A percentile compares a stretch with the other conserved stretches of the same genome.
Conservation (phyloP, 2,329 filamentous ascomycete genomes). For the Proliferodiscus dingleyae region DNA sequence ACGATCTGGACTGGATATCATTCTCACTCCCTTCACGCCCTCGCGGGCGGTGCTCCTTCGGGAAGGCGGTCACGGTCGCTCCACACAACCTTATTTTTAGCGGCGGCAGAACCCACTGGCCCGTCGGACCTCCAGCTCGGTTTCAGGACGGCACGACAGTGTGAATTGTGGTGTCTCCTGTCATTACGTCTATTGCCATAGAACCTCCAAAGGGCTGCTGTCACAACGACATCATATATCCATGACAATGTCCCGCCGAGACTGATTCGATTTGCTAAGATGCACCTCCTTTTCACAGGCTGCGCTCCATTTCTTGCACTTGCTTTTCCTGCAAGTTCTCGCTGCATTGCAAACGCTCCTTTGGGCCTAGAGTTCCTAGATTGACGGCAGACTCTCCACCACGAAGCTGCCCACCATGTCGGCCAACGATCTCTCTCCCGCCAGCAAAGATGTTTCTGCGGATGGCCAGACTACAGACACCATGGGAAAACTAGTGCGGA, state of each 20-base stretch:
- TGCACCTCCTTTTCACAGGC: conserved; percentile 15
- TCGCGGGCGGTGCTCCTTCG: conserved; percentile 6
- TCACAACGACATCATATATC: conserved; percentile 7
- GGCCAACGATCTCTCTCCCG: conserved; percentile 24
- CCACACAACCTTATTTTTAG: conserved; percentile 14
- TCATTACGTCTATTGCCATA: too few relatives aligned
- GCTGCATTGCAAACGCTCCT: conserved; percentile 19
- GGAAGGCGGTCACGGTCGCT: neutral
- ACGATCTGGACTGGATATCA: neutral
- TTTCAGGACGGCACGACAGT: conserved; percentile 28
- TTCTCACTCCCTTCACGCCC: neutral
- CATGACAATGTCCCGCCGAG: too few relatives aligned
- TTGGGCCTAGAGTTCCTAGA: conserved; percentile 15
- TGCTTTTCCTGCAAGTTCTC: conserved; percentile 14
- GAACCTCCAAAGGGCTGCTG: neutral
- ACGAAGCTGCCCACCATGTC: conserved; percentile 21
- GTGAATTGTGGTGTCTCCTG: too few relatives aligned
- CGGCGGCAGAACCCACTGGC: conserved; percentile 4
- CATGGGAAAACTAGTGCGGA: conserved; percentile 56
- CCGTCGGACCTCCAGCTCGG: conserved; percentile 12
- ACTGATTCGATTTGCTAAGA: conserved; percentile 12
- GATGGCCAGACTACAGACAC: conserved; percentile 37
- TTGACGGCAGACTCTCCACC: conserved; percentile 10
- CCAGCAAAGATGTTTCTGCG: conserved; percentile 48
- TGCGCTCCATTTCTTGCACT: conserved; percentile 14